phyloP scores from a whole-genome alignment of 805 yeast genomes.

The Starmerella stellata region DNA sequence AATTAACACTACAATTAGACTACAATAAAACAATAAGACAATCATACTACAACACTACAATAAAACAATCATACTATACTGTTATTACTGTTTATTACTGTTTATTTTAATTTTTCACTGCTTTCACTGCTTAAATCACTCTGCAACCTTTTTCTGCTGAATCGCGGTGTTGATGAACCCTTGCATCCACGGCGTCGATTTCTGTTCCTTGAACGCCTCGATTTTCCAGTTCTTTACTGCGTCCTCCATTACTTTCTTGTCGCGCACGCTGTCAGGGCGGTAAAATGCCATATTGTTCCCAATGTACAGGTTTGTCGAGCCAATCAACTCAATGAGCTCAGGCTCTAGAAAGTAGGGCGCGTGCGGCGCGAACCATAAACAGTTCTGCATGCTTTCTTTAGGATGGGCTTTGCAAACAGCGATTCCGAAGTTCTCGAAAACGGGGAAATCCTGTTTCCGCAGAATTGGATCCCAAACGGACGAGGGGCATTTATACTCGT shows the following conservation, averaged over 20 bases:
- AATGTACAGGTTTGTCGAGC: constrained; percentile 3
- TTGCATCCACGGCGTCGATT: constrained; percentile 6
- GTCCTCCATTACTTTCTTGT: not conserved
- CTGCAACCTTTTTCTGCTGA: constrained; percentile 2
- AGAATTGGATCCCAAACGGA: constrained; percentile 12
- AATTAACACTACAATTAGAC: too few species aligned
- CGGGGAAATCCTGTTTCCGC: constrained; percentile 4
- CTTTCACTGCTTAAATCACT: too few species aligned
- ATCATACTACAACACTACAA: too few species aligned
- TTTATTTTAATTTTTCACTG: too few species aligned
- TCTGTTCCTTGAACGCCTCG: constrained; percentile 8
- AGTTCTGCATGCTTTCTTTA: too few species aligned
- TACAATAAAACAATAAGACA: too few species aligned
- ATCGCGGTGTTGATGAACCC: constrained; percentile 12
- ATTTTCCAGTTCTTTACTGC: constrained; percentile 1
- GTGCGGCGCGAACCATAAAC: constrained; percentile 11
- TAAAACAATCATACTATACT: too few species aligned
- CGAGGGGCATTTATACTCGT: not conserved
- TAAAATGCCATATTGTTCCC: constrained; percentile 7
- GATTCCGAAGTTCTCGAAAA: constrained; percentile 5
- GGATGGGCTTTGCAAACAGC: constrained; percentile 5
- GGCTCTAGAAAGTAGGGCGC: constrained; percentile 13
- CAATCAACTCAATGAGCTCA: constrained; percentile 3
- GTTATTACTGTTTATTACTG: too few species aligned
- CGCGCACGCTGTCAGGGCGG: constrained; percentile 4